Percentiles rank a stretch among this genome's conserved stretches.
phyloP scores from a whole-genome alignment of 2,329 filamentous ascomycete genomes.

The Penicillium sp. region DNA sequence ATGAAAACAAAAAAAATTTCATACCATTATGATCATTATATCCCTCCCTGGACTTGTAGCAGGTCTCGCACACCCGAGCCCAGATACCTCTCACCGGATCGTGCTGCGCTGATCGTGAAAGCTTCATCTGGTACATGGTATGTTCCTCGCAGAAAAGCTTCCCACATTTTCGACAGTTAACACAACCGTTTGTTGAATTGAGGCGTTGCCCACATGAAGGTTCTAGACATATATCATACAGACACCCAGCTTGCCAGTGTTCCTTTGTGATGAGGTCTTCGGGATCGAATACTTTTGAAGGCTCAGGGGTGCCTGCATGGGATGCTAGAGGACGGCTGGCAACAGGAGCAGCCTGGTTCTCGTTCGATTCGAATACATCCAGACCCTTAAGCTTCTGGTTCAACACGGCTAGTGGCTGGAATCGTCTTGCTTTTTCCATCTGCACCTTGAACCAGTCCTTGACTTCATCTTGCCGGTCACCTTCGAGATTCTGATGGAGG shows the following conservation, averaged over 20 bases:
- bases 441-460: conserved; percentile 97
- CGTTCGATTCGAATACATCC: conserved; percentile 91
- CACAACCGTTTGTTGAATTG: conserved; percentile 70
- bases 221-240: conserved; percentile 77
- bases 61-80: conserved; percentile 97
- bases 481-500: conserved; percentile 80
- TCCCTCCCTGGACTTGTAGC: conserved; percentile 90
- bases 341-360: conserved; percentile 47
- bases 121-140: conserved; percentile 99
- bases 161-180: conserved; percentile 92
- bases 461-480: conserved; percentile 84
- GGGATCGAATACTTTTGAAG: conserved; percentile 56
- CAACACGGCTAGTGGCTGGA: conserved; percentile 82
- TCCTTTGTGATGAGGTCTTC: conserved; percentile 81
- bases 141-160: conserved; percentile 93
- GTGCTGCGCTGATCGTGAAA: conserved; percentile 80
- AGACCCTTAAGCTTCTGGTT: conserved; percentile 91
- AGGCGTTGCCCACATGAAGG: conserved; percentile 76
- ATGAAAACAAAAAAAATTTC: background rate
- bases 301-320: conserved; percentile 28
- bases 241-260: conserved; percentile 79
- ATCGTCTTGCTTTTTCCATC: conserved; percentile 85
- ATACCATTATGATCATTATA: conserved; percentile 79
- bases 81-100: conserved; percentile 86
- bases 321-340: conserved; percentile 30